Evolutionary conservation across 1,284 basidiomycete species (phyloP).

Genomic region (Vanrija sp.): DNA sequence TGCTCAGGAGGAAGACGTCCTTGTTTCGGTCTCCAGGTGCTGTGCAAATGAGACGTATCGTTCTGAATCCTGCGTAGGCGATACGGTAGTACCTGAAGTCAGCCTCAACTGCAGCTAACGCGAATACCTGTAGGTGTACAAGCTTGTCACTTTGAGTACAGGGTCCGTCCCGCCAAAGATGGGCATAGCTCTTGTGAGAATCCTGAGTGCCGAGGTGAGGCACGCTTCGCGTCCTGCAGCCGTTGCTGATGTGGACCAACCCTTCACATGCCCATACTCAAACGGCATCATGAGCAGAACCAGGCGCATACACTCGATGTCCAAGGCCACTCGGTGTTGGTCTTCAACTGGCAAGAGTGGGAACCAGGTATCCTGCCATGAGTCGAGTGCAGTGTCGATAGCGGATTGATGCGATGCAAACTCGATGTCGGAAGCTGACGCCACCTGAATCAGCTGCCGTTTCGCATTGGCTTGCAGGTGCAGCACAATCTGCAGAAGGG

Average conservation of each 20-base stretch:
- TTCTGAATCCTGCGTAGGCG: conserved; percentile 13
- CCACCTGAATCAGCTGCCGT: not conserved
- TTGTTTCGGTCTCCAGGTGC: conserved; percentile 5
- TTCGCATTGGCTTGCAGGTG: not conserved
- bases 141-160: not conserved
- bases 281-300: conserved; percentile 18
- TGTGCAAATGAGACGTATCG: conserved; percentile 15
- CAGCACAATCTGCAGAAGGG: not conserved
- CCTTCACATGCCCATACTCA: conserved; percentile 5
- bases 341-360: not conserved
- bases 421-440: not conserved
- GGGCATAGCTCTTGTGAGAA: not conserved
- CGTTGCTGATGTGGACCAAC: not conserved
- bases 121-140: not conserved
- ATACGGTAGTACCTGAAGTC: conserved; percentile 14
- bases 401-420: not conserved
- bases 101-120: not conserved
- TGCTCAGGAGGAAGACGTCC: conserved; percentile 17
- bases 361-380: conserved; percentile 5
- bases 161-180: not conserved
- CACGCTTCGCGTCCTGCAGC: not conserved
- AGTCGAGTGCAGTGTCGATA: conserved; percentile 5
- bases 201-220: not conserved
- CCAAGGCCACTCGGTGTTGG: conserved; percentile 6
- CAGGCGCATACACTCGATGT: conserved; percentile 13